Conservation (phyloP, 352 stramenopile genomes). For the Phytophthora uliginosa region DNA sequence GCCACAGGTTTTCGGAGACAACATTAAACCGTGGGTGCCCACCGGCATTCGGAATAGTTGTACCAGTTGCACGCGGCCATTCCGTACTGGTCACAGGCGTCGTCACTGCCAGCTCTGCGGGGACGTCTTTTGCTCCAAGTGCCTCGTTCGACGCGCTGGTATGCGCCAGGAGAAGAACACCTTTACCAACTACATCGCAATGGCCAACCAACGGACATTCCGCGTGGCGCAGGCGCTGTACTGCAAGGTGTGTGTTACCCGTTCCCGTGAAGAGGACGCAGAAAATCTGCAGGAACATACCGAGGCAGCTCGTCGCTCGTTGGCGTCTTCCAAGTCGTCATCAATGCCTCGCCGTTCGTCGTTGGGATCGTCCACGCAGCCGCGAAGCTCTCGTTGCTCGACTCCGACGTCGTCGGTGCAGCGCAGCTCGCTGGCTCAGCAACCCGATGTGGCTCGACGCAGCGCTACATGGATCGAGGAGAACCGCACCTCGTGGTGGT, state of each 20-base stretch:
- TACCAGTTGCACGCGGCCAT: conserved; percentile 67
- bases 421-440: conserved; percentile 13
- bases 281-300: conserved; percentile 26
- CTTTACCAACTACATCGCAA: conserved; percentile 19
- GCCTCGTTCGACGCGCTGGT: conserved; percentile 61
- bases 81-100: conserved; percentile 63
- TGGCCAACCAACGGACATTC: conserved; percentile 53
- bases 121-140: conserved; percentile 83
- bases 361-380: conserved; percentile 31
- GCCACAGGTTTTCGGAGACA: conserved; percentile 43
- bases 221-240: conserved; percentile 68
- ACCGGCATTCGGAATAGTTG: conserved; percentile 55
- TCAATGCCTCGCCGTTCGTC: conserved; percentile 28
- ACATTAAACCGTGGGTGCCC: conserved; percentile 66
- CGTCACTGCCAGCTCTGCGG: conserved; percentile 82
- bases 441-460: conserved; percentile 19
- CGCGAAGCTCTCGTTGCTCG: conserved; percentile 19
- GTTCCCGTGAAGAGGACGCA: conserved; percentile 52
- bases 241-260: conserved; percentile 64
- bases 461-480: conserved; percentile 37
- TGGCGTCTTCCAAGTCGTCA: conserved; percentile 31
- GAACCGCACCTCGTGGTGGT: conserved; percentile 53
- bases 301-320: conserved; percentile 20
- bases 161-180: conserved; percentile 37
- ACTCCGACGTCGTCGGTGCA: conserved; percentile 27